A percentile compares a stretch with the other conserved stretches of the same genome.
Conservation (phyloP, 345 rosid genomes). For the Ceriops tagal region DNA sequence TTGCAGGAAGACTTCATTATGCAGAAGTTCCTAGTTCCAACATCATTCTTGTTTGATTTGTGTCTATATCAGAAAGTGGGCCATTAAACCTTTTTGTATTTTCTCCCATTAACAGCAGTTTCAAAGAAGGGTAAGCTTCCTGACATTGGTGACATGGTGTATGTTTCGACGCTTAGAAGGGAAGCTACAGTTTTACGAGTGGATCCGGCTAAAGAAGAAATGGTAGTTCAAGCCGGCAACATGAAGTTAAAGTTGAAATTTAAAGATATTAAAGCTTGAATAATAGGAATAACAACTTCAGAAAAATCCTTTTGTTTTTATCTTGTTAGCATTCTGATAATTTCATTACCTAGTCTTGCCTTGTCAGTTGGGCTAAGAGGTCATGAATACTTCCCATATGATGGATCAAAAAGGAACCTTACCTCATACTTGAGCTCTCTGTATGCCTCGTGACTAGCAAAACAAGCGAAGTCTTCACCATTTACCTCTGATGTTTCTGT, state of each 20-base stretch:
- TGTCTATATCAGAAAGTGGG: constrained; percentile 1
- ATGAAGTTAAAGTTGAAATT: constrained; percentile 78
- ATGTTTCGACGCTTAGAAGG: constrained; percentile 61
- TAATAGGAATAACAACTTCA: too few relatives aligned
- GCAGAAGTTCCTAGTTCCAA: neutral
- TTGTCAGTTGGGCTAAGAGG: too few relatives aligned
- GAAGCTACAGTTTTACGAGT: constrained; percentile 61
- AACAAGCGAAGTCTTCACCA: too few relatives aligned
- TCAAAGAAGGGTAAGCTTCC: constrained; percentile 39
- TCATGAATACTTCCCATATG: too few relatives aligned
- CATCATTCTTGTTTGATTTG: neutral
- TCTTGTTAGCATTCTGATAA: neutral
- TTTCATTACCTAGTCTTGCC: neutral
- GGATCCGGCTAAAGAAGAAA: constrained; percentile 63
- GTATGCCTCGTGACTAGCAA: too few relatives aligned
- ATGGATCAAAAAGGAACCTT: too few relatives aligned
- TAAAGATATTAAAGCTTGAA: constrained; percentile 36
- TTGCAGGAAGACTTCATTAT: neutral
- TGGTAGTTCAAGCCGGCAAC: constrained; percentile 76
- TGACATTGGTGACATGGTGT: constrained; percentile 58
- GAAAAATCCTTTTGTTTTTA: neutral
- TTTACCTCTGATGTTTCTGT: too few relatives aligned
- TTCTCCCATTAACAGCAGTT: constrained; percentile 23
- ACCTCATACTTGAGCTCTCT: too few relatives aligned
- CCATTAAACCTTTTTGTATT: constrained; percentile 1